Evolutionary conservation across 2,329 filamentous ascomycete genomes (phyloP).

Genomic region (Epichloe typhina): DNA sequence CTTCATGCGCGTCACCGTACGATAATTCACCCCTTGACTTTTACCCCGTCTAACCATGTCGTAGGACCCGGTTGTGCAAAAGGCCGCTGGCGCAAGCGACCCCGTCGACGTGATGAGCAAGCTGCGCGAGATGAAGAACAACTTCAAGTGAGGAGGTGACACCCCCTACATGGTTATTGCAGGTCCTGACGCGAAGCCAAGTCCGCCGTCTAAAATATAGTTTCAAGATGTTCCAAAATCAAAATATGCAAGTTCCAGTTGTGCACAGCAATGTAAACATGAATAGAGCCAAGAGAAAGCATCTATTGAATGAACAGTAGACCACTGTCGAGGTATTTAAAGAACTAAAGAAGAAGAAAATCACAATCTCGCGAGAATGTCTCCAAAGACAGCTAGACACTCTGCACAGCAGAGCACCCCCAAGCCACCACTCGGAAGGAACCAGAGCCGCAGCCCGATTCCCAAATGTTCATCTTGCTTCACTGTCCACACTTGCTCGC

Average conservation of each 20-base stretch:
- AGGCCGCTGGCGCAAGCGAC: constrained; percentile 67
- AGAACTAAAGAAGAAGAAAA: constrained; percentile 10
- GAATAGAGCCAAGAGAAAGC: too few relatives aligned
- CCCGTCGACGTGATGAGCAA: constrained; percentile 75
- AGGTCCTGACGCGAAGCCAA: constrained; percentile 12
- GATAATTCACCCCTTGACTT: constrained; percentile 14
- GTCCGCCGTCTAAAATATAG: constrained; percentile 5
- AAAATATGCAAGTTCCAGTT: too few relatives aligned
- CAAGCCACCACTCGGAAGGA: constrained; percentile 17
- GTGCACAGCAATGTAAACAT: too few relatives aligned
- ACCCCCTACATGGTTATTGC: background rate
- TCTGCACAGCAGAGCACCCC: constrained; percentile 9
- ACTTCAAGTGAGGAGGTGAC: constrained; percentile 44
- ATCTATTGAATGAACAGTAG: too few relatives aligned
- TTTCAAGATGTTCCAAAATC: too few relatives aligned
- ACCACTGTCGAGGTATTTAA: too few relatives aligned
- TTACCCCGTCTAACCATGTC: background rate
- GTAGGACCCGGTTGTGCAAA: constrained; percentile 71
- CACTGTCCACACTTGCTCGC: constrained; percentile 57
- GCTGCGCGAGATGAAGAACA: constrained; percentile 84
- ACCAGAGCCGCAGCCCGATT: constrained; percentile 1
- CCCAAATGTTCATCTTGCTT: constrained; percentile 43
- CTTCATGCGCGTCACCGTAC: constrained; percentile 79
- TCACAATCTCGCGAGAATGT: constrained; percentile 1
- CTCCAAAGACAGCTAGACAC: constrained; percentile 13